A percentile compares a stretch with the other conserved stretches of the same genome.
Conservation (phyloP, 2,329 filamentous ascomycete genomes). For the Arthrinium phaeospermum region DNA sequence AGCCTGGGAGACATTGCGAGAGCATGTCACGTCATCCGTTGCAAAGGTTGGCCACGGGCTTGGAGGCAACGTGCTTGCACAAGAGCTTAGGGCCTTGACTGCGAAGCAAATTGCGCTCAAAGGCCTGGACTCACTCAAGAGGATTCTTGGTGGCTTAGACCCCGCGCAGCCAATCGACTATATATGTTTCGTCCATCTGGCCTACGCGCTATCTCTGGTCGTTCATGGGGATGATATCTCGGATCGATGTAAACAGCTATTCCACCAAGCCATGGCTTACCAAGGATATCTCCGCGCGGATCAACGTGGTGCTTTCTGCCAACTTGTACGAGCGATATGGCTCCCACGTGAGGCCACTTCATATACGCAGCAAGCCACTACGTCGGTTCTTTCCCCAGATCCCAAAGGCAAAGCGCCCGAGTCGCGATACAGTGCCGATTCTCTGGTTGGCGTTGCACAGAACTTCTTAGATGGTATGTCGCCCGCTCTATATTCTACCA, state of each 20-base stretch:
- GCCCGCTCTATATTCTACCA: background rate
- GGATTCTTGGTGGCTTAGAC: slow-evolving; percentile 46
- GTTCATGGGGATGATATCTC: slow-evolving; percentile 49
- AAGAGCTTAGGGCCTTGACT: slow-evolving; percentile 46
- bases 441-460: slow-evolving; percentile 47
- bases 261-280: slow-evolving; percentile 54
- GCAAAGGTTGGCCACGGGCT: slow-evolving; percentile 38
- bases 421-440: slow-evolving; percentile 37
- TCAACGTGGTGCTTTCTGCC: slow-evolving; percentile 47
- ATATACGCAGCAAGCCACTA: slow-evolving; percentile 28
- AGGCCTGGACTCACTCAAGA: slow-evolving; percentile 49
- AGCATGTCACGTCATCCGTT: slow-evolving; percentile 52
- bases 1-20: slow-evolving; percentile 51
- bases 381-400: slow-evolving; percentile 32
- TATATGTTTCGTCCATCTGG: slow-evolving; percentile 58
- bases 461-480: slow-evolving; percentile 58
- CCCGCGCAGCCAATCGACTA: slow-evolving; percentile 48
- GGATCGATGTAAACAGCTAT: slow-evolving; percentile 46
- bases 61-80: slow-evolving; percentile 49
- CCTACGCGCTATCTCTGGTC: slow-evolving; percentile 56
- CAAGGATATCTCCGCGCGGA: slow-evolving; percentile 43
- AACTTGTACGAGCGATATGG: slow-evolving; percentile 55
- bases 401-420: slow-evolving; percentile 51
- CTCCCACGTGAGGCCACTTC: slow-evolving; percentile 45
- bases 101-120: slow-evolving; percentile 44